Conservation (phyloP, 768 basidiomycete species). For the Amanita pseudoporphyria region DNA sequence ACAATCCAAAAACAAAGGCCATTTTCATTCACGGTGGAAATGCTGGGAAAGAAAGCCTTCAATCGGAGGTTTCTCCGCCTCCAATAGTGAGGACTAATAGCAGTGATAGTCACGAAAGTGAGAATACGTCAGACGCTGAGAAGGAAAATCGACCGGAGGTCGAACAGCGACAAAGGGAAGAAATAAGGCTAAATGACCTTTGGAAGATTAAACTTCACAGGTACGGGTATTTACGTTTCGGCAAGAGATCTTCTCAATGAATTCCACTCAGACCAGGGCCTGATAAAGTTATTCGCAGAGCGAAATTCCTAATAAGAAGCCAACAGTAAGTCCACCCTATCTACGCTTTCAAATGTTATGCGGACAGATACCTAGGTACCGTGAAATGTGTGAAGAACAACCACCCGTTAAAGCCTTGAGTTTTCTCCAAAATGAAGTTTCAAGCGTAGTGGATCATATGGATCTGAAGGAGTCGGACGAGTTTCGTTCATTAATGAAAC, state of each 20-base stretch:
- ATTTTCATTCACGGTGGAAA: conserved; percentile 76
- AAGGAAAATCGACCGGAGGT: conserved; percentile 1
- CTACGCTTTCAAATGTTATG: background rate
- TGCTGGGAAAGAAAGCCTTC: conserved; percentile 29
- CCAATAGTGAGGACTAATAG: conserved; percentile 4
- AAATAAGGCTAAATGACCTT: conserved; percentile 61
- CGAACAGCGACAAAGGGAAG: conserved; percentile 18
- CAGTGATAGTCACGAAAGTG: conserved; percentile 3
- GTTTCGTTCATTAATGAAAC: conserved; percentile 58
- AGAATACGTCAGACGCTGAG: conserved; percentile 11
- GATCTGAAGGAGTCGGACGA: conserved; percentile 48
- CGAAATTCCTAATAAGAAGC: conserved; percentile 53
- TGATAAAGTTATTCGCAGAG: conserved; percentile 55
- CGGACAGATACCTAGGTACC: conserved; percentile 40
- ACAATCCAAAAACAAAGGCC: conserved; percentile 44
- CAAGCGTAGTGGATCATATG: conserved; percentile 60
- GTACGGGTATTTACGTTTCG: conserved; percentile 25
- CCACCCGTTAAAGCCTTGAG: conserved; percentile 54
- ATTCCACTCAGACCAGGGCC: conserved; percentile 39
- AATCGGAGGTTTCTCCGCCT: conserved; percentile 1
- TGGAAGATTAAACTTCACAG: conserved; percentile 66
- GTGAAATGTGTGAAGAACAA: conserved; percentile 68
- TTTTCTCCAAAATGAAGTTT: conserved; percentile 65
- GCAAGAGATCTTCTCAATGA: background rate
- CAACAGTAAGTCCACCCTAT: conserved; percentile 48